Conservation (phyloP, 495 filamentous ascomycete species). For the Xylaria bambusicola region DNA sequence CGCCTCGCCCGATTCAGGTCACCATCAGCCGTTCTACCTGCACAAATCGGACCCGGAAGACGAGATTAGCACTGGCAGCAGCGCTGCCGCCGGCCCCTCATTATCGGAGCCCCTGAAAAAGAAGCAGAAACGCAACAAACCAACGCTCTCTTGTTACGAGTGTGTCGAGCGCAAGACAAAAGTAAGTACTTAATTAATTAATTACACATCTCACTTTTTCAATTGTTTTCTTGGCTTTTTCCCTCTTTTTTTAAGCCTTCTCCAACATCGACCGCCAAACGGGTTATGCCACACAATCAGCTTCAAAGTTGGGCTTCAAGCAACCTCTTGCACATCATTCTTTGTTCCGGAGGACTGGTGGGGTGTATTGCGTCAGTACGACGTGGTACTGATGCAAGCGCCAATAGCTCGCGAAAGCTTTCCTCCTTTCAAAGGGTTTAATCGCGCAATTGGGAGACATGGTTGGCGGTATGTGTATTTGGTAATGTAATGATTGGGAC, state of each 20-base stretch:
- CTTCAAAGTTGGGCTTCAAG: slow-evolving; percentile 21
- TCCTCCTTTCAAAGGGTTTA: slow-evolving; percentile 21
- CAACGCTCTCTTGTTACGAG: slow-evolving; percentile 69
- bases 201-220: background rate
- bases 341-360: slow-evolving; percentile 9
- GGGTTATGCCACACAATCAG: background rate
- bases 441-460: background rate
- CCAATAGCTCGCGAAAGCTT: slow-evolving; percentile 12
- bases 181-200: slow-evolving; percentile 39
- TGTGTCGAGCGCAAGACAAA: slow-evolving; percentile 74
- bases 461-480: slow-evolving; percentile 8
- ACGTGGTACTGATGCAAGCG: slow-evolving; percentile 42
- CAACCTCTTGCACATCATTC: slow-evolving; percentile 12
- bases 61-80: slow-evolving; percentile 27
- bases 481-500: slow-evolving; percentile 7
- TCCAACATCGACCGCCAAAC: slow-evolving; percentile 2
- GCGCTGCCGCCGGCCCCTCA: slow-evolving; percentile 32
- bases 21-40: slow-evolving; percentile 27
- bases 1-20: slow-evolving; percentile 39
- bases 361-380: slow-evolving; percentile 30
- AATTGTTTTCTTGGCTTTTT: background rate
- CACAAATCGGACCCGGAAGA: slow-evolving; percentile 39
- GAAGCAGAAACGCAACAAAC: slow-evolving; percentile 76
- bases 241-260: background rate
- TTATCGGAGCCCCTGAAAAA: slow-evolving; percentile 49